Evolutionary conservation across 2,329 filamentous ascomycete species (phyloP), one percentile per base, ranked within the genome.

Genomic region (Colletotrichum somersetense): DNA sequence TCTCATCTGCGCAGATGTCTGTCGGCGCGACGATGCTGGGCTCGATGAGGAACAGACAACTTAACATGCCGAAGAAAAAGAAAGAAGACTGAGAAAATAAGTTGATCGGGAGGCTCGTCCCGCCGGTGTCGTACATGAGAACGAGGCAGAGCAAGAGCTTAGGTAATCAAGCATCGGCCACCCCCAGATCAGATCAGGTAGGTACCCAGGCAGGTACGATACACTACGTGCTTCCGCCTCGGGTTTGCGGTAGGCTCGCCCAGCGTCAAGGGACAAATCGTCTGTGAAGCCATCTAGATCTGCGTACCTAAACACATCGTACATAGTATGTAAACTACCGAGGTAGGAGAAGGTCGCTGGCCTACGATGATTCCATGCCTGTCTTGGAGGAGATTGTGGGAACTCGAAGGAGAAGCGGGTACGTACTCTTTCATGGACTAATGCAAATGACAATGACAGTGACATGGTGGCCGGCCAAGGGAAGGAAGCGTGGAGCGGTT

Each of bases 341-440:
- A 1, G 14, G 18, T 42, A 10, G 16, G 16, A 16, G 38, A 40
- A 4, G 2, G 11, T 40, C 12, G 38, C 38, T 14, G 38, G 11
- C 38, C 23, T 14, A 14, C 46, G 42, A 42, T 26, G 30, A 16
- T 26, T 52, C 53, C 20, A 57, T 56, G 40, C 35, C 46, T 62
- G 12, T 50, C 11, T 38, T 14, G 35, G n/a, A 6, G 18, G 18
- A 7, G 33, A 38, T 18, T 11, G 20, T 16, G n/a, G 33, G 35
- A 4, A 23, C 53, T 57, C 11, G 53, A 57, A 62, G 65, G 38
- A 53, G 20, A 14, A 63, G 66, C 48, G 64, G 62, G 59, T 61
- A 69, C 65, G 59, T 61, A 69, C 65, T 59, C 61, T 69, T 72
- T 64, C 33, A n/a, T 23, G 62, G 66, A 72, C 69, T 72, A 72